phyloP scores from a whole-genome alignment of 106 monocot species.

The Cymbidium sinense region DNA sequence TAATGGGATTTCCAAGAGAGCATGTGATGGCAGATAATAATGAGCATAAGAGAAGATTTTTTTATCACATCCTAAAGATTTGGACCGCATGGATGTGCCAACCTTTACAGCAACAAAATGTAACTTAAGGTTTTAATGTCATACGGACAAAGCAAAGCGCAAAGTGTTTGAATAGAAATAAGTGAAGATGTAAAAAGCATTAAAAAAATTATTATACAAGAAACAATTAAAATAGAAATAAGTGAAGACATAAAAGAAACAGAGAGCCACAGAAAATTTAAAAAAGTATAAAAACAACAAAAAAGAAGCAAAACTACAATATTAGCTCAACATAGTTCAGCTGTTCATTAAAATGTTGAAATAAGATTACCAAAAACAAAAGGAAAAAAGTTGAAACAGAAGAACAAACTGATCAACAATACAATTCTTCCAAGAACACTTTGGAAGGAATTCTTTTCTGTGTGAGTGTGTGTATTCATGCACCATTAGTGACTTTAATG shows the following conservation, averaged over 20 bases:
- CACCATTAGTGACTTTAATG: too few species aligned
- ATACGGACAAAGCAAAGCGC: neutral
- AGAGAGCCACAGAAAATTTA: neutral
- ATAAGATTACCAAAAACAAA: neutral
- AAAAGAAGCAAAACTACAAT: neutral
- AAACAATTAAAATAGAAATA: neutral
- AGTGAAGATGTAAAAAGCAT: too few species aligned
- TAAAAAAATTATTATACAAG: neutral
- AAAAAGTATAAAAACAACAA: neutral
- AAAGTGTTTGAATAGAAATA: too few species aligned
- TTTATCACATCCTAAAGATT: neutral
- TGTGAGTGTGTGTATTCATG: too few species aligned
- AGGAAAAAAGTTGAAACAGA: neutral
- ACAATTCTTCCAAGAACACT: neutral
- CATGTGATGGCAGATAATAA: neutral
- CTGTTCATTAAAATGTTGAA: neutral
- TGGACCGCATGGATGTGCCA: neutral
- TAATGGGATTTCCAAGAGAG: neutral
- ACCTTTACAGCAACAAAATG: neutral
- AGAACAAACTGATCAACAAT: neutral
- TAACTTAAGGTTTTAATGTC: neutral
- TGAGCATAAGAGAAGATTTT: neutral
- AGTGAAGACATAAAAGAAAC: neutral
- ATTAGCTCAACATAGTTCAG: neutral
- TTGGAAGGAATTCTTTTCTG: too few species aligned